These are phyloP conservation scores for Phytophthora syringae DNA, from an alignment of 352 stramenopile species.

Conservation along the genomic window DNA sequence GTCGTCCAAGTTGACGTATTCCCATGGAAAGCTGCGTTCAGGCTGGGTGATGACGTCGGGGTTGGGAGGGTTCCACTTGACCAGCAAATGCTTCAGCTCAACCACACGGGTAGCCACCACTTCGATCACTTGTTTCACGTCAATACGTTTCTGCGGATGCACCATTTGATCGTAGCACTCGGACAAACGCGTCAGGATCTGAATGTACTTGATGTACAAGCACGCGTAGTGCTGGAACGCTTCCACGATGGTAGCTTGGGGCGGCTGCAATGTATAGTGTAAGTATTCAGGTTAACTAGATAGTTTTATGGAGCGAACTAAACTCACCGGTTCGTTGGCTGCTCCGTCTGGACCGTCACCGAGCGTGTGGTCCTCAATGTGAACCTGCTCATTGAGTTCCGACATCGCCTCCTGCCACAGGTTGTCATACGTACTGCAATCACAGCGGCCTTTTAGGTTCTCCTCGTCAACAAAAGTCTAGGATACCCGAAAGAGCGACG, in stretches of 20 bases:
- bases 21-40: constrained; percentile 93
- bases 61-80: constrained; percentile 96
- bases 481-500: background rate
- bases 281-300: too few relatives aligned
- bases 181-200: constrained; percentile 91
- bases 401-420: constrained; percentile 93
- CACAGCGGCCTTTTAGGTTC: background rate
- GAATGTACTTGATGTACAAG: constrained; percentile 95
- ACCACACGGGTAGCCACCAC: constrained; percentile 90
- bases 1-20: constrained; percentile 94
- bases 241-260: constrained; percentile 85
- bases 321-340: constrained; percentile 42
- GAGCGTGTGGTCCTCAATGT: constrained; percentile 88
- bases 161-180: constrained; percentile 95
- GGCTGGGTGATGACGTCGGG: constrained; percentile 78
- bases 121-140: constrained; percentile 93
- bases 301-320: too few relatives aligned
- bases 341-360: constrained; percentile 42
- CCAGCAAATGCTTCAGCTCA: constrained; percentile 91
- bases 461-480: background rate
- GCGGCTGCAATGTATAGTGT: constrained; percentile 34
- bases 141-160: constrained; percentile 95
- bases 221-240: constrained; percentile 95
- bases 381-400: constrained; percentile 93
- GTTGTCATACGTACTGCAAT: constrained; percentile 83